Evolutionary conservation across 2,329 filamentous ascomycete species (phyloP).

Genomic region (Drechslerella coelobrocha): DNA sequence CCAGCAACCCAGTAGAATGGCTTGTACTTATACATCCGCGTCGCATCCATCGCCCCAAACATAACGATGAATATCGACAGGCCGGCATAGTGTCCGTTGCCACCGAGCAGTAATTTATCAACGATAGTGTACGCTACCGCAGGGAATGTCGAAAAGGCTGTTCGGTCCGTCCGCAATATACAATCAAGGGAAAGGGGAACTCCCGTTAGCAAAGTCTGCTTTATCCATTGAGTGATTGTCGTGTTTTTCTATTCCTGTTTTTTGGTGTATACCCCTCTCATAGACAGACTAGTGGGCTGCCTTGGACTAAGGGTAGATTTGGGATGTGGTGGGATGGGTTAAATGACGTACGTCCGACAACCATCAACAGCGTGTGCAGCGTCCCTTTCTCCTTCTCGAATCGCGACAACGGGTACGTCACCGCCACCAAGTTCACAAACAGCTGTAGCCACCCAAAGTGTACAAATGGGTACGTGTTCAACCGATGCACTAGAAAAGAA

Average conservation of each 20-base stretch:
- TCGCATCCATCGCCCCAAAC: conserved; percentile 80
- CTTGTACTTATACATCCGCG: conserved; percentile 82
- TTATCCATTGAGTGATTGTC: no score
- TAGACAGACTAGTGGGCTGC: neutral
- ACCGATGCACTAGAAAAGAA: conserved; percentile 79
- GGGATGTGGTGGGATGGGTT: conserved; percentile 7
- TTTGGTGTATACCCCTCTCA: no score
- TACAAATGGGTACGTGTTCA: conserved; percentile 90
- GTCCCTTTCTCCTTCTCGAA: conserved; percentile 95
- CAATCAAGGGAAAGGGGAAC: no score
- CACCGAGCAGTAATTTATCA: conserved; percentile 71
- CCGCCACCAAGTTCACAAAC: conserved; percentile 76
- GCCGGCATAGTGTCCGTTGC: conserved; percentile 67
- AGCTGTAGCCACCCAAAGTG: conserved; percentile 82
- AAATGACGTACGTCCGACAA: conserved; percentile 79
- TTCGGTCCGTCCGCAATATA: no score
- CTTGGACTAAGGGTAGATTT: conserved; percentile 28
- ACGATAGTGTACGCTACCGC: conserved; percentile 80
- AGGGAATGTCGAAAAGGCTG: conserved; percentile 80
- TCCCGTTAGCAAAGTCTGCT: no score
- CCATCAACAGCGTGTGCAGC: conserved; percentile 81
- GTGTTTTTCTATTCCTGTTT: no score
- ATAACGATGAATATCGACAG: conserved; percentile 77
- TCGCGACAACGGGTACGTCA: conserved; percentile 87
- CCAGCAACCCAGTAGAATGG: conserved; percentile 68